phyloP scores from a whole-genome alignment of 208 protist species.

The Leishmania arabica region DNA sequence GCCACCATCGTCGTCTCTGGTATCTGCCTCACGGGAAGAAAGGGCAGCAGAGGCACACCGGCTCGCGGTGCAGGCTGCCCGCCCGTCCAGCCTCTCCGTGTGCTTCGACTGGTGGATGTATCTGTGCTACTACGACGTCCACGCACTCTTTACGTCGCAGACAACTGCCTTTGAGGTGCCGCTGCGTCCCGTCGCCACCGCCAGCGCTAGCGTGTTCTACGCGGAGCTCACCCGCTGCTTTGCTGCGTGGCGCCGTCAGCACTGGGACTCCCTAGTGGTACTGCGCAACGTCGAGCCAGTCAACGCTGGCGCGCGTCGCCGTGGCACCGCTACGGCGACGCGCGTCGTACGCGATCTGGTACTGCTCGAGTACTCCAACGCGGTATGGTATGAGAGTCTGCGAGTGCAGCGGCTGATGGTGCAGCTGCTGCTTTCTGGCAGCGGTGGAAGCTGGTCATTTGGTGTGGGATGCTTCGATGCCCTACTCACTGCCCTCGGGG shows the following conservation, averaged over 20 bases:
- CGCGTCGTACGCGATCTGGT: constrained; percentile 18
- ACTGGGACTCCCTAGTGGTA: constrained; percentile 36
- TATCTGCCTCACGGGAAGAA: constrained; percentile 1
- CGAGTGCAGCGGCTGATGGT: constrained; percentile 72
- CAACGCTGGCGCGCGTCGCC: neutral
- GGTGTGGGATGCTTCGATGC: constrained; percentile 10
- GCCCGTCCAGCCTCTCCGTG: constrained; percentile 14
- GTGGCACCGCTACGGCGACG: neutral
- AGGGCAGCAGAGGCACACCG: constrained; percentile 16
- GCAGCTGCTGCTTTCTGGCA: constrained; percentile 35
- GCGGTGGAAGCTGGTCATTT: constrained; percentile 6
- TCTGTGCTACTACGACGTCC: constrained; percentile 27
- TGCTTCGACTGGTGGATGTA: constrained; percentile 40
- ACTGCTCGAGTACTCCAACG: constrained; percentile 29
- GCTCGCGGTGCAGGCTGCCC: neutral
- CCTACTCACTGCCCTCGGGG: constrained; percentile 12
- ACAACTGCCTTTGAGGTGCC: constrained; percentile 18
- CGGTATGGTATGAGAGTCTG: constrained; percentile 58
- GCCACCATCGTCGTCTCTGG: neutral
- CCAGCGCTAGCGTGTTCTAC: constrained; percentile 30
- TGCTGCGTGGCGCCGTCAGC: constrained; percentile 26
- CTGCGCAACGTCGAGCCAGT: constrained; percentile 6
- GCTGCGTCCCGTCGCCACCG: constrained; percentile 29
- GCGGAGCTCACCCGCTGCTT: constrained; percentile 31
- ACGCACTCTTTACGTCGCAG: constrained; percentile 33